A percentile compares a stretch with the other conserved stretches of the same genome.
Evolutionary conservation across 2,329 filamentous ascomycete species (phyloP).

Genomic region (Lecanicillium sp.): DNA sequence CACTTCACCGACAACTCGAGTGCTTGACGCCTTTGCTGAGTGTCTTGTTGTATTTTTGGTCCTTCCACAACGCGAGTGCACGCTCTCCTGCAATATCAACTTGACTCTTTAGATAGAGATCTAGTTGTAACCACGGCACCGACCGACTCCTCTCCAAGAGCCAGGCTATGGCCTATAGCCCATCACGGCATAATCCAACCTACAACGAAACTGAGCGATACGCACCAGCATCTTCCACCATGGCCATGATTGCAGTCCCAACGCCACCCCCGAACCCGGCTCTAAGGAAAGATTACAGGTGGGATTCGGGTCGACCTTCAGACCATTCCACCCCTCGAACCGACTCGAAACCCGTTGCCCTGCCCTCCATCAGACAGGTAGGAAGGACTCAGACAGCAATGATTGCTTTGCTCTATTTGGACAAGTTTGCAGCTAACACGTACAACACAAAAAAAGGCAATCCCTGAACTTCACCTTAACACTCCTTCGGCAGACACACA

Average conservation of each 20-base stretch:
- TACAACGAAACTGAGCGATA: conserved; percentile 18
- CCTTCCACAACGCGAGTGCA: no score
- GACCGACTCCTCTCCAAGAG: background rate
- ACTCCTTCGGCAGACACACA: conserved; percentile 12
- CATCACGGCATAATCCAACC: conserved; percentile 21
- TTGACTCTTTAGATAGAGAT: no score
- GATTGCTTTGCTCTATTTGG: no score
- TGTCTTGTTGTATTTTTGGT: no score
- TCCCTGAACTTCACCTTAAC: conserved; percentile 36
- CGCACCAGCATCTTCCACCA: conserved; percentile 25
- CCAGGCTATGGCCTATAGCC: conserved; percentile 32
- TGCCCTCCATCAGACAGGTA: conserved; percentile 49
- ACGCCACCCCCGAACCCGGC: conserved; percentile 31
- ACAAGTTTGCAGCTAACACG: background rate
- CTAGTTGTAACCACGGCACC: no score
- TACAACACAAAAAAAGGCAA: conserved; percentile 22
- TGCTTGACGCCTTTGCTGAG: no score
- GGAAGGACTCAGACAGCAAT: background rate
- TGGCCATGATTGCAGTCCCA: conserved; percentile 44
- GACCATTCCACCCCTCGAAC: conserved; percentile 26
- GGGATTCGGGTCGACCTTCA: conserved; percentile 27
- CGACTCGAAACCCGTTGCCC: conserved; percentile 32
- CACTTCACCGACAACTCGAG: no score
- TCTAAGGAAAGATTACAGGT: conserved; percentile 30
- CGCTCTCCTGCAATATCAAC: no score